Evolutionary conservation across 176 grass and related monocot genomes (phyloP).

Genomic region (Aegilops umbellulata): DNA sequence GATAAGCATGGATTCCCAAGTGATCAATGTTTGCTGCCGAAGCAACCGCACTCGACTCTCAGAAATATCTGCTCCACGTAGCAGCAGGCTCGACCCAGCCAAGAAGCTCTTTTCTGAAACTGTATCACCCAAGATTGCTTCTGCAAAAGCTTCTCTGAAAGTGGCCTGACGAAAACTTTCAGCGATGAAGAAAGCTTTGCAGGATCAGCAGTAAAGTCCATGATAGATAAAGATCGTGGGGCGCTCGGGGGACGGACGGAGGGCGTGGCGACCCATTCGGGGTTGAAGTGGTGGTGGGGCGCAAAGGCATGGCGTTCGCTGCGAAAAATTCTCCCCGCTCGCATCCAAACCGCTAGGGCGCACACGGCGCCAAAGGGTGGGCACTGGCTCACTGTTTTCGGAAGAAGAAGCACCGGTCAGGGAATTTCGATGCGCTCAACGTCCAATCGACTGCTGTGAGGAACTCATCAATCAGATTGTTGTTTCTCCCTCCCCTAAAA

Average conservation of each 20-base stretch:
- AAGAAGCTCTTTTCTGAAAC: not conserved
- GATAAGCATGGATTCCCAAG: not conserved
- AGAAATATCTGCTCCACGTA: not conserved
- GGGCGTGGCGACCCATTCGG: slow-evolving; percentile 1
- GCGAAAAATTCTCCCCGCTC: slow-evolving; percentile 16
- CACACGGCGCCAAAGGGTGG: not conserved
- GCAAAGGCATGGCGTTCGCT: not conserved
- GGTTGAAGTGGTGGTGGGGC: not conserved
- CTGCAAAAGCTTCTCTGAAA: not conserved
- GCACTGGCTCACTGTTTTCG: not conserved
- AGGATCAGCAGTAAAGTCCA: not conserved
- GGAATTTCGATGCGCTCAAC: not conserved
- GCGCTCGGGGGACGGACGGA: not conserved
- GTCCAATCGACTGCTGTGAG: not conserved
- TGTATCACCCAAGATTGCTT: not conserved
- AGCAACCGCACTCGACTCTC: too few relatives aligned
- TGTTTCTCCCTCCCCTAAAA: not conserved
- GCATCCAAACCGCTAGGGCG: slow-evolving; percentile 6
- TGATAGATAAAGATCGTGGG: not conserved
- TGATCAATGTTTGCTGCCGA: not conserved
- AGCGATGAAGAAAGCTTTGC: not conserved
- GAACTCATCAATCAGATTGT: not conserved
- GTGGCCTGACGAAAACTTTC: not conserved
- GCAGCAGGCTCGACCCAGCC: not conserved
- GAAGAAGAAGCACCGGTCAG: not conserved